Evolutionary conservation across 2,329 filamentous ascomycete species (phyloP), one percentile per base, ranked within the genome.

Genomic region (Nothopassalora personata): DNA sequence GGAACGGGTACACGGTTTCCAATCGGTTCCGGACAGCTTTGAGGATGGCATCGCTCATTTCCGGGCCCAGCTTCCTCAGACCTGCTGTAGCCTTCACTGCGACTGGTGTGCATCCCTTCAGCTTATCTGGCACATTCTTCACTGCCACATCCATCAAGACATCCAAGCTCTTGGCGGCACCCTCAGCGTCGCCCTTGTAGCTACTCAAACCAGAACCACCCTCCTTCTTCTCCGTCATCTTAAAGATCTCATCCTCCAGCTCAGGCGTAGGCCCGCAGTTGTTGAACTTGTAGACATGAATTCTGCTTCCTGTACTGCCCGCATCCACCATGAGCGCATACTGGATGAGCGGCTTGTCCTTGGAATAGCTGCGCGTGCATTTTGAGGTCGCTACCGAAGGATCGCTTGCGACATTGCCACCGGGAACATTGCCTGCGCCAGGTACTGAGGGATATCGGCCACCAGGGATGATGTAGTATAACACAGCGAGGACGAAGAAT

Each of bases 271-370:
- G 79, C 11, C 92, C 94, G 78, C 93, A 99, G 80, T 97, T 97
- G 82, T 97, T 97, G 84, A 97, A 99, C 73, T 91, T 90, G 82
- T 97, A 99, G 60, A 97, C 91, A 79, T 99, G 95, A 73, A 99
- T 97, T 68, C 94, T 89, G 61, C 94, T 97, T 61, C 94, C 94
- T 56, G 94, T 97, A 80, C 92, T 97, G 68, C 94, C 94, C 51
- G 94, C 94, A 76, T 99, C 94, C 71, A 99, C 90, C 94, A 99
- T 99, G 71, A 97, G 84, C 62, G 94, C 95, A 79, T 97, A 99
- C 74, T 99, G 94, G 62, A 97, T 87, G 66, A 99, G 85, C 53
- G 94, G 93, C 79, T 97, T 97, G 65, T 91, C 88, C 70, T 89
- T 86, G 68, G 91, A 90, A 77, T 83, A 87, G 46, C 94, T 91